phyloP scores from a whole-genome alignment of 768 basidiomycete species.

The Tulasnella sp. region DNA sequence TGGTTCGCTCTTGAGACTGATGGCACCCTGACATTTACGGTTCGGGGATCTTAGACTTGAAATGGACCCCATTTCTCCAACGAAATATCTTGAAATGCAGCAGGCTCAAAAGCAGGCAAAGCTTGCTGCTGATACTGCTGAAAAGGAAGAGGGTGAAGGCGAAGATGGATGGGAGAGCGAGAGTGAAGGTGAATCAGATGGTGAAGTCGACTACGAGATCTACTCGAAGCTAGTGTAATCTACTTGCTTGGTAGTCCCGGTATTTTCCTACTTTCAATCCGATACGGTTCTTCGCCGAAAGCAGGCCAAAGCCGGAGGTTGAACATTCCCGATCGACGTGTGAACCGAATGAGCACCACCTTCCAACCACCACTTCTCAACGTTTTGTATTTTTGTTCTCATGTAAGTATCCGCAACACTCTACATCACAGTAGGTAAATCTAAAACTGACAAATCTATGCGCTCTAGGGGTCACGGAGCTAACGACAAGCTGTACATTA shows the following conservation, averaged over 20 bases:
- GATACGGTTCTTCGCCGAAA: no score
- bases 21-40: neutral
- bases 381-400: neutral
- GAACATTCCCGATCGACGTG: neutral
- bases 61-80: slow-evolving; percentile 13
- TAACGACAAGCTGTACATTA: slow-evolving; percentile 70
- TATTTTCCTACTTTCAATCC: no score
- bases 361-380: neutral
- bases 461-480: slow-evolving; percentile 45
- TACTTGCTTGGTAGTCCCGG: no score
- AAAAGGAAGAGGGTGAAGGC: neutral
- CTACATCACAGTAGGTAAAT: neutral
- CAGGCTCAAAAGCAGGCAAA: neutral
- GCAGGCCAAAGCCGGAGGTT: no score
- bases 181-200: neutral
- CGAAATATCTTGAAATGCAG: neutral
- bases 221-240: slow-evolving; percentile 12
- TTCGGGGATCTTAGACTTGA: neutral
- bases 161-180: slow-evolving; percentile 8
- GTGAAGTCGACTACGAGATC: slow-evolving; percentile 13
- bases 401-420: neutral
- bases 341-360: neutral
- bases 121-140: neutral
- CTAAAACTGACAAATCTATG: neutral
- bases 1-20: neutral